A percentile compares a stretch with the other conserved stretches of the same genome.
Conservation (phyloP, 202 grass and related monocot species). For the Cymbopogon flexuosus region DNA sequence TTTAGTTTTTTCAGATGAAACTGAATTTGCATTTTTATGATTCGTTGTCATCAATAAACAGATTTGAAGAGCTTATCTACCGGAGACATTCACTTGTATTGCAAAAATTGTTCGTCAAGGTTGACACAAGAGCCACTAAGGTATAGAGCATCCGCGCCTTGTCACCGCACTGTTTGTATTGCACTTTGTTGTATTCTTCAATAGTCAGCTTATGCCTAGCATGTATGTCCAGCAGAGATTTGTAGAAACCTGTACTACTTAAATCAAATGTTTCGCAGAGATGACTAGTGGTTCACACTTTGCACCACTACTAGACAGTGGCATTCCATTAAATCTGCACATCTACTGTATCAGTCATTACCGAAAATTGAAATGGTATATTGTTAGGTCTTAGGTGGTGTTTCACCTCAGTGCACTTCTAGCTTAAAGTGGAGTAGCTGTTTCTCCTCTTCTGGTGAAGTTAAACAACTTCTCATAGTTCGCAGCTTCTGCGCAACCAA, state of each 20-base stretch:
- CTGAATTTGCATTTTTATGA: neutral
- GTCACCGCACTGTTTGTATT: neutral
- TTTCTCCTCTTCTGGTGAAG: neutral
- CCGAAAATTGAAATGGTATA: neutral
- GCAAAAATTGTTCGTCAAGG: conserved; percentile 66
- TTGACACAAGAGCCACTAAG: conserved; percentile 72
- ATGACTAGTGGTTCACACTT: neutral
- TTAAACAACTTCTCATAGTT: conserved; percentile 3
- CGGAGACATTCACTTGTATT: conserved; percentile 58
- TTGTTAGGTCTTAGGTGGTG: neutral
- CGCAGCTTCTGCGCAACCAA: neutral
- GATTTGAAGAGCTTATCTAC: conserved; percentile 60
- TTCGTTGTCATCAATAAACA: conserved; percentile 33
- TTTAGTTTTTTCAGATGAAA: conserved; percentile 7
- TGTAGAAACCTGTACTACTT: neutral
- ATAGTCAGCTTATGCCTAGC: neutral
- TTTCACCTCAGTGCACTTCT: neutral
- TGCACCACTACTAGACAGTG: neutral
- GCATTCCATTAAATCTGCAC: neutral
- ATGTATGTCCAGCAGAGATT: neutral
- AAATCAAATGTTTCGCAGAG: neutral
- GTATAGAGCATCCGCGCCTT: conserved; percentile 23
- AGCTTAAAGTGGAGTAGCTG: neutral
- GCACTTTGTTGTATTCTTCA: neutral
- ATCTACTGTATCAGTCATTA: neutral